Evolutionary conservation across 2,329 filamentous ascomycete genomes (phyloP).

Genomic region (Colletotrichum abscissum): DNA sequence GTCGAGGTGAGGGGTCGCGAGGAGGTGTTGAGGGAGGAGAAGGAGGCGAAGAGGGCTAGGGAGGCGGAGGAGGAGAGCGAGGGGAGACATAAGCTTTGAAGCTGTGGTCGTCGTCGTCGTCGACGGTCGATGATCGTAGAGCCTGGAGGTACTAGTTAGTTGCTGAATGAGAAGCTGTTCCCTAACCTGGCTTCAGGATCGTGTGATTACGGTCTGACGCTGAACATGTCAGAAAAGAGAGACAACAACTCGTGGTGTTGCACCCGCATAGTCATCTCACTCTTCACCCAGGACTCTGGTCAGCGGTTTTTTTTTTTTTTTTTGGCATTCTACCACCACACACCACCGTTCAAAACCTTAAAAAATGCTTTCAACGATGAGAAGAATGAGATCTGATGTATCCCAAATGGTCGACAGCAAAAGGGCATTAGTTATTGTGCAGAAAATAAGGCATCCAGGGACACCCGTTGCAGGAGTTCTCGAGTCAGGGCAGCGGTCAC

Average conservation of each 20-base stretch:
- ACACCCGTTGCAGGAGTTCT: neutral
- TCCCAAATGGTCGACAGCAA: neutral
- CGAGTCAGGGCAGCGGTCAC: neutral
- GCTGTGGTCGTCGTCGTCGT: neutral
- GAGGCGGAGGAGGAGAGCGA: constrained; percentile 25
- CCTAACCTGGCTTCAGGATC: neutral
- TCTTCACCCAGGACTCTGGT: neutral
- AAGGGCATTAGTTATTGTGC: neutral
- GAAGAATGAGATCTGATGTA: constrained; percentile 14
- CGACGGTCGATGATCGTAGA: neutral
- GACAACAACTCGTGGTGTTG: neutral
- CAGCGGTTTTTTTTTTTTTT: neutral
- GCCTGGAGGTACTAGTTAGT: neutral
- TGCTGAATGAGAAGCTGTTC: neutral
- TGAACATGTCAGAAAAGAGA: neutral
- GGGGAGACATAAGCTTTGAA: constrained; percentile 19
- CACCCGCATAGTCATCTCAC: neutral
- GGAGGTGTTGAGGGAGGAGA: constrained; percentile 61
- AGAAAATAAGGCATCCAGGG: neutral
- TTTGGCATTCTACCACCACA: constrained; percentile 2
- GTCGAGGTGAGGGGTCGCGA: constrained; percentile 63
- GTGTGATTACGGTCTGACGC: neutral
- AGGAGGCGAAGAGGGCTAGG: constrained; percentile 40
- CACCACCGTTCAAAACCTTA: neutral
- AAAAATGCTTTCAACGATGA: neutral